These are phyloP conservation scores for Omphalotus olearius DNA, from an alignment of 1,284 basidiomycete species.

Conservation along the genomic window DNA sequence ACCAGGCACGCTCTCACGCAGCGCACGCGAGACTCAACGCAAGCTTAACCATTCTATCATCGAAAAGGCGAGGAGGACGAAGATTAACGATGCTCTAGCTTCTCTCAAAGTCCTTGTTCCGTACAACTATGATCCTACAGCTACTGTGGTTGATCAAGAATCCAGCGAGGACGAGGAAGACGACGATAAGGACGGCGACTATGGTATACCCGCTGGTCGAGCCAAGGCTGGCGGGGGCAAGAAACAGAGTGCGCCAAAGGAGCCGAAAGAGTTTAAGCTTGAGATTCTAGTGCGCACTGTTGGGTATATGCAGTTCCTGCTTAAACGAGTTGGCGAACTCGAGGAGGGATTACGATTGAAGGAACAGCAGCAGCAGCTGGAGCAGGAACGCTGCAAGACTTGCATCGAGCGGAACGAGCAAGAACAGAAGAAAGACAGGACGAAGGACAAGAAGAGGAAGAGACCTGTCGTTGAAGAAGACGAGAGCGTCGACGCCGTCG, in stretches of 20 bases:
- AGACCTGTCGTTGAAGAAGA: neutral
- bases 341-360: slow-evolving; percentile 16
- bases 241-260: slow-evolving; percentile 37
- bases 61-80: slow-evolving; percentile 77
- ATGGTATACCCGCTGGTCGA: slow-evolving; percentile 12
- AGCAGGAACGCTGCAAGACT: slow-evolving; percentile 15
- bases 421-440: too few relatives aligned
- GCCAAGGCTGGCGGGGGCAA: neutral
- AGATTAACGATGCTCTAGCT: slow-evolving; percentile 78
- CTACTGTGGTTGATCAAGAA: neutral
- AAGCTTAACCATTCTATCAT: slow-evolving; percentile 82
- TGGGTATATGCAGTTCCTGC: slow-evolving; percentile 60
- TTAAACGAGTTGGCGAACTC: slow-evolving; percentile 38
- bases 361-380: slow-evolving; percentile 13
- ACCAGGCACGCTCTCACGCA: slow-evolving; percentile 62
- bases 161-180: slow-evolving; percentile 17
- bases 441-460: neutral
- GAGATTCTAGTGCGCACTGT: slow-evolving; percentile 76
- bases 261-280: slow-evolving; percentile 61
- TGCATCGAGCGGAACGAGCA: neutral
- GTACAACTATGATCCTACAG: slow-evolving; percentile 35
- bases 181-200: slow-evolving; percentile 26
- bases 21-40: slow-evolving; percentile 70
- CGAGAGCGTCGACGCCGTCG: neutral
- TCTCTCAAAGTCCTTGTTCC: slow-evolving; percentile 65